Percentiles rank a stretch among this genome's conserved stretches.
Evolutionary conservation across 768 basidiomycete species (phyloP).

Genomic region (Agrocybe praecox): DNA sequence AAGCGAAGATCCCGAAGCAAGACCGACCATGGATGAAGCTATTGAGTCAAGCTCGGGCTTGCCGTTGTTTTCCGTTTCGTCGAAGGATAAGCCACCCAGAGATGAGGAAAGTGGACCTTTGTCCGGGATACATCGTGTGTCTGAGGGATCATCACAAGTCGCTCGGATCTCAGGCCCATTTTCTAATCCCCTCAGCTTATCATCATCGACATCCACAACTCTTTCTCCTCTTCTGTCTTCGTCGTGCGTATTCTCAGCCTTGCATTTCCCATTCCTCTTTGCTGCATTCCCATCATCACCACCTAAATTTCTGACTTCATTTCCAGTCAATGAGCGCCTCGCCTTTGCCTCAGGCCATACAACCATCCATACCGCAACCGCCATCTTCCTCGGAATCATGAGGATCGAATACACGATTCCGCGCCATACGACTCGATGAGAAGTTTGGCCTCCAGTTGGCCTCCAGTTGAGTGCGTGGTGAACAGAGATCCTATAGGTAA

Average conservation of each 20-base stretch:
- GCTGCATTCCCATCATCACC: neutral
- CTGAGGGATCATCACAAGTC: neutral
- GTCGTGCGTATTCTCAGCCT: neutral
- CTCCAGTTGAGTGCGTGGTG: constrained; percentile 33
- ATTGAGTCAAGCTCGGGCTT: too few species aligned
- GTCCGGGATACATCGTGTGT: neutral
- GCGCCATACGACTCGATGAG: constrained; percentile 45
- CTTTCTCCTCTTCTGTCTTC: neutral
- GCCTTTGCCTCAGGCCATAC: constrained; percentile 28
- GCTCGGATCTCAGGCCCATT: neutral
- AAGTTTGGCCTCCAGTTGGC: neutral
- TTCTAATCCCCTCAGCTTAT: neutral
- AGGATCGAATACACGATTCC: constrained; percentile 59
- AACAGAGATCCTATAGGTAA: constrained; percentile 49
- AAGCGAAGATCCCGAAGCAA: constrained; percentile 30
- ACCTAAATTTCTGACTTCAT: too few species aligned
- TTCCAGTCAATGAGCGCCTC: too few species aligned
- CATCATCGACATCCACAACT: neutral
- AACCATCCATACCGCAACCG: constrained; percentile 48
- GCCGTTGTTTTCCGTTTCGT: too few species aligned
- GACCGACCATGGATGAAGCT: constrained; percentile 43
- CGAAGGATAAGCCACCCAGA: too few species aligned
- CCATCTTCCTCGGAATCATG: constrained; percentile 56
- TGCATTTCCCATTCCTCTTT: neutral
- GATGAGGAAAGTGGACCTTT: neutral